These are phyloP conservation scores for Pichia sp. DNA, from an alignment of 1,139 yeast species.

Conservation along the genomic window DNA sequence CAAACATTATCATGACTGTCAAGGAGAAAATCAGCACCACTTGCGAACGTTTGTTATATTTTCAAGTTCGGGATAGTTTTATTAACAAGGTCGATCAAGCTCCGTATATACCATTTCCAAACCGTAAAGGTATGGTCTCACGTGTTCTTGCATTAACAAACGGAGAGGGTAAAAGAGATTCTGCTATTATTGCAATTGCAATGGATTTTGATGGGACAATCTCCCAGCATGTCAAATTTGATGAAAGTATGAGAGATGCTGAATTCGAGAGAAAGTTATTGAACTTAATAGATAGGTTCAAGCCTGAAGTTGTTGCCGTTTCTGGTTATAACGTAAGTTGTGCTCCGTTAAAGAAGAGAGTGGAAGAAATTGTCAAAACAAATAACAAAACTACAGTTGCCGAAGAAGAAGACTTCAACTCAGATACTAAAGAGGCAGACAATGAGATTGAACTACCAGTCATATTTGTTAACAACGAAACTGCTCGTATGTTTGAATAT, in stretches of 20 bases:
- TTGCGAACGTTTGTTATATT: slow-evolving; percentile 68
- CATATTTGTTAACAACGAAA: slow-evolving; percentile 88
- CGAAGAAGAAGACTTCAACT: slow-evolving; percentile 41
- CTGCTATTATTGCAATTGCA: slow-evolving; percentile 81
- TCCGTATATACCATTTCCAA: slow-evolving; percentile 79
- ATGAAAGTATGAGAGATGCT: slow-evolving; percentile 48
- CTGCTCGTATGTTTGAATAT: slow-evolving; percentile 82
- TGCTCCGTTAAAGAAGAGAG: slow-evolving; percentile 53
- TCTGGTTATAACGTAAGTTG: slow-evolving; percentile 83
- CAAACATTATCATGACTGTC: slow-evolving; percentile 67
- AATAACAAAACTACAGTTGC: slow-evolving; percentile 49
- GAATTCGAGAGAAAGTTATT: slow-evolving; percentile 59
- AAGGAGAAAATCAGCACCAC: slow-evolving; percentile 79
- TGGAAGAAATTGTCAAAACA: slow-evolving; percentile 54
- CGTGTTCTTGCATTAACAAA: slow-evolving; percentile 77
- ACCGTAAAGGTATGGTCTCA: slow-evolving; percentile 76
- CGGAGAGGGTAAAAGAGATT: slow-evolving; percentile 80
- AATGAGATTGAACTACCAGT: slow-evolving; percentile 32
- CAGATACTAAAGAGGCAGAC: background rate
- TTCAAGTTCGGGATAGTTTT: slow-evolving; percentile 66
- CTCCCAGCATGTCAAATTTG: slow-evolving; percentile 72
- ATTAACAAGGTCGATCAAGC: slow-evolving; percentile 82
- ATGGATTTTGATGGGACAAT: slow-evolving; percentile 79
- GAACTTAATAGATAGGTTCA: slow-evolving; percentile 46
- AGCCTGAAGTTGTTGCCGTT: slow-evolving; percentile 86